Conservation (phyloP, 208 protist species). For the Wallacemonas sp. region DNA sequence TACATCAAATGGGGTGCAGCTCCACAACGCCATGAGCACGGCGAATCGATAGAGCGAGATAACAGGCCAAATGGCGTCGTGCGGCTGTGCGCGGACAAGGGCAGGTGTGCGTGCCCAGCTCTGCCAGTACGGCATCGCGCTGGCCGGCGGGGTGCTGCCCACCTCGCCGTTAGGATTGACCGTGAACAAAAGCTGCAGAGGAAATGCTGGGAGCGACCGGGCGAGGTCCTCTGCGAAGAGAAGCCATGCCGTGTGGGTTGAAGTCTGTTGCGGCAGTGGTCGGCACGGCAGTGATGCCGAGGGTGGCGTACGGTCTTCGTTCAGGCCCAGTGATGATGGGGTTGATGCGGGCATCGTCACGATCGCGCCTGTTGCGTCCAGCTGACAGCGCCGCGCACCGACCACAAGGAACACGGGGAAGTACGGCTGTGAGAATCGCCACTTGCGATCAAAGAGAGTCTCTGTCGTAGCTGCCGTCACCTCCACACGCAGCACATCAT, state of each 20-base stretch:
- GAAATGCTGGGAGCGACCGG: constrained; percentile 25
- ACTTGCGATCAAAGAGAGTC: neutral
- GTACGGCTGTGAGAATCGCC: constrained; percentile 16
- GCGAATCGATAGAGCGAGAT: constrained; percentile 45
- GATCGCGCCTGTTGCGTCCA: constrained; percentile 17
- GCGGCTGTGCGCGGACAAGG: constrained; percentile 18
- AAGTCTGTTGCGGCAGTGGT: neutral
- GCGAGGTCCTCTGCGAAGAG: constrained; percentile 48
- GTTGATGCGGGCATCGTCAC: constrained; percentile 15
- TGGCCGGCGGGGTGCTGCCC: constrained; percentile 21
- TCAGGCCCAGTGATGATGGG: neutral
- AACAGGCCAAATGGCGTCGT: constrained; percentile 37
- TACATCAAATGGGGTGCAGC: constrained; percentile 23
- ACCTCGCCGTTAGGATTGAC: constrained; percentile 32
- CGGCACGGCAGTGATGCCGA: too few species aligned
- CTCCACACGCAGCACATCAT: too few species aligned
- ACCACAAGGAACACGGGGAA: constrained; percentile 29
- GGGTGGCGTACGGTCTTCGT: too few species aligned
- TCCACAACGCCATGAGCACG: constrained; percentile 47
- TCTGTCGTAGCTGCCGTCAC: neutral
- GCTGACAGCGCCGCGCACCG: constrained; percentile 18
- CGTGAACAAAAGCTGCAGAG: constrained; percentile 32
- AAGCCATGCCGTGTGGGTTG: constrained; percentile 18
- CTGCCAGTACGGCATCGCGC: constrained; percentile 7
- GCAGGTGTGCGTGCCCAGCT: constrained; percentile 27